Evolutionary conservation across 148 eudicot species (phyloP).

Genomic region (Chenopodium berlandieri): DNA sequence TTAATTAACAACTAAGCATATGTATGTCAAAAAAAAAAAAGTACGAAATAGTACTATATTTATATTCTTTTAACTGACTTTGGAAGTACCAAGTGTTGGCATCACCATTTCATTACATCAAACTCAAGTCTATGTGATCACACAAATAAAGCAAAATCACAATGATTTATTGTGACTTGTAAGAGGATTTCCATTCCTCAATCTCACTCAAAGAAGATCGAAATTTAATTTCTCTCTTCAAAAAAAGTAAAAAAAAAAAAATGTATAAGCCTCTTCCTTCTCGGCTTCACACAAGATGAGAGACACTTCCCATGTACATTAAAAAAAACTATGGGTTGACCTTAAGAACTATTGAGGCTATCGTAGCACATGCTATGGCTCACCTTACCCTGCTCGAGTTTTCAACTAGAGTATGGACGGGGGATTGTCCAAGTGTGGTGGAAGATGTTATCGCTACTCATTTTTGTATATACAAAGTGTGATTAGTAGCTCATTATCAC

Average conservation of each 20-base stretch:
- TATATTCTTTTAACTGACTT: neutral
- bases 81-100: neutral
- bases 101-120: neutral
- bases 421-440: too few relatives aligned
- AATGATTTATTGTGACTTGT: constrained; percentile 17
- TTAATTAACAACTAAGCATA: too few relatives aligned
- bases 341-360: neutral
- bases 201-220: neutral
- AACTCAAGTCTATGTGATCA: neutral
- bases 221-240: neutral
- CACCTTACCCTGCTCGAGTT: too few relatives aligned
- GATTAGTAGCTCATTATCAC: constrained; percentile 5
- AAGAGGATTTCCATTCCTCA: constrained; percentile 16
- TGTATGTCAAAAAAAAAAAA: too few relatives aligned
- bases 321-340: neutral
- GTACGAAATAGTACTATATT: too few relatives aligned
- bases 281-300: constrained; percentile 65
- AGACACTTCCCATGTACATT: constrained; percentile 38
- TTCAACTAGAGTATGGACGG: too few relatives aligned
- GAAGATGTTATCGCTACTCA: too few relatives aligned
- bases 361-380: too few relatives aligned
- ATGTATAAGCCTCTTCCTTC: constrained; percentile 57
- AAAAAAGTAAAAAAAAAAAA: neutral
- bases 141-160: constrained; percentile 11
- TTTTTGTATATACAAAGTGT: constrained; percentile 5